These are phyloP conservation scores for Fonsecaea pedrosoi DNA, from an alignment of 2,329 filamentous ascomycete genomes.

Conservation along the genomic window DNA sequence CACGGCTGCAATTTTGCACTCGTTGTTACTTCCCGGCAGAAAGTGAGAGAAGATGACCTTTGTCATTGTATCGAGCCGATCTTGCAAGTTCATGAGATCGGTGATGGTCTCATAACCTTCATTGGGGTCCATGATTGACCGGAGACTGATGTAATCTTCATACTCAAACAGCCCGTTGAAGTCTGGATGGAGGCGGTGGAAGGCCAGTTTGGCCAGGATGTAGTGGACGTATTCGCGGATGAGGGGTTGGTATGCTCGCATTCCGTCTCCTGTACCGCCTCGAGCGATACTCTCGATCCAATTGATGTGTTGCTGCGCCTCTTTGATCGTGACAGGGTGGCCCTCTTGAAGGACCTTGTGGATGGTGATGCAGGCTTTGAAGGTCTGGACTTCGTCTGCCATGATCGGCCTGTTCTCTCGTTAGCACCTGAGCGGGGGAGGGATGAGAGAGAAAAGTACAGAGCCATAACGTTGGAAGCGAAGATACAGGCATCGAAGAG, in stretches of 20 bases:
- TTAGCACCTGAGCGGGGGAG: not conserved
- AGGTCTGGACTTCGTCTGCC: conserved; percentile 97
- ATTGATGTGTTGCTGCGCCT: conserved; percentile 83
- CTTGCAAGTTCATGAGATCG: conserved; percentile 94
- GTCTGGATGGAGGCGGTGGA: conserved; percentile 94
- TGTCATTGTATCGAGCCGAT: conserved; percentile 98
- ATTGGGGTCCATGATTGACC: conserved; percentile 97
- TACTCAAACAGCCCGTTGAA: conserved; percentile 99
- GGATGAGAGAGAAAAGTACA: not conserved
- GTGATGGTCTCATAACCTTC: conserved; percentile 96
- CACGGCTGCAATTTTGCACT: conserved; percentile 92
- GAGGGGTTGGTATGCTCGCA: conserved; percentile 84
- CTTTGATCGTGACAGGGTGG: conserved; percentile 83
- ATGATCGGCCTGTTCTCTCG: conserved; percentile 70
- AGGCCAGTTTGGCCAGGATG: conserved; percentile 90
- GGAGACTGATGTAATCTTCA: conserved; percentile 97
- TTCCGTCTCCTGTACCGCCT: conserved; percentile 79
- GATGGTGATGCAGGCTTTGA: conserved; percentile 96
- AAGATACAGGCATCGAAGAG: too few species aligned
- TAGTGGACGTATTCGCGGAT: conserved; percentile 98
- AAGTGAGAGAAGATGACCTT: conserved; percentile 99
- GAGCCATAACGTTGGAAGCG: too few species aligned
- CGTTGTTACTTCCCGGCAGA: conserved; percentile 87
- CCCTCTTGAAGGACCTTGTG: conserved; percentile 98
- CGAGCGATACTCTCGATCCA: conserved; percentile 94